Base-by-base conservation (phyloP, 805 yeast genomes). In the Lipomyces anomalus region DNA sequence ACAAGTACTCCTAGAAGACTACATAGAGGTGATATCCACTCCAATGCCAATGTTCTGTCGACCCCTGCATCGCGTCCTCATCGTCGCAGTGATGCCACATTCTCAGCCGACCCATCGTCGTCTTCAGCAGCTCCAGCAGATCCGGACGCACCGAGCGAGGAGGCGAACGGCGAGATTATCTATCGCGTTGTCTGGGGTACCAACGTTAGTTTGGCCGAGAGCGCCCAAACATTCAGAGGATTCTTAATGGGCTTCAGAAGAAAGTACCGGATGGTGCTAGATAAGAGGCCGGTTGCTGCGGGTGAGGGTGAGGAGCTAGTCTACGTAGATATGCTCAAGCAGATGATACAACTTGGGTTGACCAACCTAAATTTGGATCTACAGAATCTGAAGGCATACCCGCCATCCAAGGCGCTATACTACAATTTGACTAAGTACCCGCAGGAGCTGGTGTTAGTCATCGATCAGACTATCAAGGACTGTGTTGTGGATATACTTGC, bases 391-490 rank as follows among this genome's bases (percentile, higher is more conserved):
- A 69, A 82, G 45, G 80, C 92, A 4, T 87, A 77, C 60, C 80
- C 83, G 3, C 73, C 80, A 24, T 80, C 97, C 4, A 77, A 76
- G 50, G 86, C 84, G 59, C 69, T 92, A 42, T 92, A 84, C 66
- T 76, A 84, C 60, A 96, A 90, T 65, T 70, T 92, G 53, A 76
- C 87, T 54, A 84, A 87, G 61, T 92, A 89, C 62, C 98, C 98
- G 0, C 97, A 89, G 63, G 98, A 92, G 71, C 86, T 92, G 32
- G 80, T 92, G 44, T 97, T 98, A 7, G 86, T 92, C 57, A 89
- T 92, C 97, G 98, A 92, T 72, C 96, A 89, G 61, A 81, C 95
- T 3, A 75, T 89, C 46, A 88, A 87, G 62, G 96, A 90, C 62
- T 82, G 88, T 58, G 78, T 92, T 78, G 81, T 87, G 22, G 80